phyloP scores from a whole-genome alignment of 148 eudicot species.

The Nyssa sinensis region DNA sequence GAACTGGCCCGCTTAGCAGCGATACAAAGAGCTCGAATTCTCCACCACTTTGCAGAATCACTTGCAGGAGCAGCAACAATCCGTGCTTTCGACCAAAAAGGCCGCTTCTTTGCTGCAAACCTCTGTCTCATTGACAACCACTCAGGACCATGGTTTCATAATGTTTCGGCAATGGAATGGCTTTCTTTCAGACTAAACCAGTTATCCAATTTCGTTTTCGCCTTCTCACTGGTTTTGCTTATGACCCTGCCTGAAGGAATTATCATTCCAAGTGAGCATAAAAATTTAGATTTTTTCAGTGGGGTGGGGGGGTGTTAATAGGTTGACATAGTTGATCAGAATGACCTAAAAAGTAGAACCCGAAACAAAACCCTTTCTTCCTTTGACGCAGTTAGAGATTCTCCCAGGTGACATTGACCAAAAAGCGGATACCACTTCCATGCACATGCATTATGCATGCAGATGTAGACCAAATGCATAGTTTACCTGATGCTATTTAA shows the following conservation, averaged over 20 bases:
- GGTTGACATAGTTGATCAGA: neutral
- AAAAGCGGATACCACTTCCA: neutral
- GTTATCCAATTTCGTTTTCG: constrained; percentile 91
- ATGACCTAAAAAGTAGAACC: neutral
- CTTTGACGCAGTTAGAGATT: neutral
- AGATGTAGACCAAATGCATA: neutral
- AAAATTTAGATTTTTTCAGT: neutral
- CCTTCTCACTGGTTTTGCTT: constrained; percentile 82
- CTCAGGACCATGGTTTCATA: constrained; percentile 95
- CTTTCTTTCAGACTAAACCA: constrained; percentile 96
- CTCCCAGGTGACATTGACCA: neutral
- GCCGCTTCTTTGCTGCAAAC: constrained; percentile 64
- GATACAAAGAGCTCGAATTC: constrained; percentile 86
- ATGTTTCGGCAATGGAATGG: constrained; percentile 97
- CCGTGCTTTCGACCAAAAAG: constrained; percentile 82
- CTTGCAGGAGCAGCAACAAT: constrained; percentile 97
- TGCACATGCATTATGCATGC: neutral
- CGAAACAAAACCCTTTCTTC: neutral
- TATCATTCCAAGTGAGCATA: constrained; percentile 78
- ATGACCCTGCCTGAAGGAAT: constrained; percentile 94
- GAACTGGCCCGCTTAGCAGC: constrained; percentile 89
- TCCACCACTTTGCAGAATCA: constrained; percentile 97
- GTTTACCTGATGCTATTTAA: neutral
- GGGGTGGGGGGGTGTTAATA: no score
- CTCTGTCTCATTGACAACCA: constrained; percentile 68